Conservation (phyloP, 768 basidiomycete species). For the Hericium coralloides region DNA sequence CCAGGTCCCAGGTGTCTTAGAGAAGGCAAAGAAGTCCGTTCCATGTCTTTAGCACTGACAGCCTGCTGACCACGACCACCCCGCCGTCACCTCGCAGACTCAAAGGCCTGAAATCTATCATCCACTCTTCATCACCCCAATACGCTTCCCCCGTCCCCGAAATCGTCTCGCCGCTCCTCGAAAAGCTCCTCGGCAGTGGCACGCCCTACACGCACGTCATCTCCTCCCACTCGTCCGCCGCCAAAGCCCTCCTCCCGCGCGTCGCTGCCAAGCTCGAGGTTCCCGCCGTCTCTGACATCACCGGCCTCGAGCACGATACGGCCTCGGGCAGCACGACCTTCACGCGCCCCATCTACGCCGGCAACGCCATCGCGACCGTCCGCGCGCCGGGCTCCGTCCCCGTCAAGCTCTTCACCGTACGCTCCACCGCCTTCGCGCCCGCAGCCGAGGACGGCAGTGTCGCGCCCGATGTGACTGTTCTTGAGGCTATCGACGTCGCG, state of each 20-base stretch:
- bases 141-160: conserved; percentile 70
- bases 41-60: background rate
- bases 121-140: conserved; percentile 62
- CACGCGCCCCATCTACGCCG: conserved; percentile 93
- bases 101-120: conserved; percentile 54
- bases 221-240: conserved; percentile 84
- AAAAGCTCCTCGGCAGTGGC: conserved; percentile 56
- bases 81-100: conserved; percentile 33
- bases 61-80: background rate
- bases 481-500: conserved; percentile 55
- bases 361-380: conserved; percentile 93
- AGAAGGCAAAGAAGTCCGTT: conserved; percentile 72
- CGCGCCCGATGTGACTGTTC: conserved; percentile 48
- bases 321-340: conserved; percentile 74
- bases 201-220: conserved; percentile 83
- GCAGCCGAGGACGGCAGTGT: conserved; percentile 39
- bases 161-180: conserved; percentile 72
- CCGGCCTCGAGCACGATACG: conserved; percentile 65
- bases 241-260: conserved; percentile 89
- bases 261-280: conserved; percentile 85
- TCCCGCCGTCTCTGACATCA: conserved; percentile 88
- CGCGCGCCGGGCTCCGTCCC: conserved; percentile 67
- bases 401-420: conserved; percentile 92
- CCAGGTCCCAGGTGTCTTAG: conserved; percentile 55
- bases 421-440: conserved; percentile 83